Evolutionary conservation across 768 basidiomycete species (phyloP).

Genomic region (Serendipita indica): DNA sequence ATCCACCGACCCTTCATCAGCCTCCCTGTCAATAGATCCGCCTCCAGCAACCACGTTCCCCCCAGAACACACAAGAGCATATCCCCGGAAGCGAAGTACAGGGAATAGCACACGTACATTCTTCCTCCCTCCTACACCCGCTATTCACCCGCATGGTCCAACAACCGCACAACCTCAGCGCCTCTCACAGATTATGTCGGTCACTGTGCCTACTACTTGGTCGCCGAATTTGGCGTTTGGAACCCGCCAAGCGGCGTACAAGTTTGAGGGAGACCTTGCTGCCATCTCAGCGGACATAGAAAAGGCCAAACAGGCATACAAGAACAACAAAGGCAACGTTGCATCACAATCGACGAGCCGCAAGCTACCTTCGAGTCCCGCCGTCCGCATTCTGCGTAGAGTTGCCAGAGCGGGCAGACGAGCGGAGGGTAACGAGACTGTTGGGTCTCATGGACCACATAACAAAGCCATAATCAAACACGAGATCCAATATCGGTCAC

Average conservation of each 20-base stretch:
- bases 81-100: neutral
- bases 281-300: neutral
- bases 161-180: neutral
- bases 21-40: too few species aligned
- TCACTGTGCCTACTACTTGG: neutral
- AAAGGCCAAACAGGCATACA: neutral
- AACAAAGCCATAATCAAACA: neutral
- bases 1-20: too few species aligned
- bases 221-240: neutral
- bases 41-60: too few species aligned
- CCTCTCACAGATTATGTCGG: neutral
- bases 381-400: neutral
- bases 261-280: neutral
- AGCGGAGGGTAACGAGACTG: neutral
- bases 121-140: neutral
- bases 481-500: neutral
- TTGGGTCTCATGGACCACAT: neutral
- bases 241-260: neutral
- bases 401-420: neutral
- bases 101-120: neutral
- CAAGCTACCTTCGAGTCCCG: neutral
- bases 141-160: too few species aligned
- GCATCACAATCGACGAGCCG: too few species aligned
- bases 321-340: too few species aligned
- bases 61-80: too few species aligned